Base-by-base conservation (phyloP, 768 basidiomycete species). In the Calocera viscosa region DNA sequence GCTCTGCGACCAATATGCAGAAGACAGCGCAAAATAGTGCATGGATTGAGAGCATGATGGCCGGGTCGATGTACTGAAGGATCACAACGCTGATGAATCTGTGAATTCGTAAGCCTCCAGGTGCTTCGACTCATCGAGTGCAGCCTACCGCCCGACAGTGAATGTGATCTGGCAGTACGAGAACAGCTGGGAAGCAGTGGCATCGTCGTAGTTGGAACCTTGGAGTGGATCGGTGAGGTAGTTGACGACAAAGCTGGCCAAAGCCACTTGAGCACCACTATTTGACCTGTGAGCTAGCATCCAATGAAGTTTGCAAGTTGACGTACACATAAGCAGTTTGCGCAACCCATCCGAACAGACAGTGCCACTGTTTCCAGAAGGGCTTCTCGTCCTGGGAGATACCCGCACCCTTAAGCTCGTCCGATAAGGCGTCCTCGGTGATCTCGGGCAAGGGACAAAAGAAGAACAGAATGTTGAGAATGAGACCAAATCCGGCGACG, bases 141-240 rank as follows among this genome's bases (percentile, higher is more conserved):
- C 17, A 5, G 67, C 78, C 69, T 71, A 83, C 82, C 86, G 79
- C 68, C 83, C 84, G 19, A 83, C 74, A 1, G 85, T 84, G 73
- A 86, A 86, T 17, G 85, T 86, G 73, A 88, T 80, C 71, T 88
- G 84, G 70, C 85, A 88, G 73, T 86, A 85, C 8, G 87, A 89
- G 71, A 88, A 86, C 66, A 89, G 74, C 65, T 84, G 76, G 66
- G 86, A 85, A 43, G 85, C 87, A 68, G 76, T 75, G 2, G 85
- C 75, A 38, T 80, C 76, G 64, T 71, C 72, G 69, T 85, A 80
- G 40, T 83, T 82, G 65, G 87, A 74, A 16, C 81, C 81, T 70
- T 86, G 86, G 43, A 35, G 30, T 8, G 68, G 71, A 69, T 86
- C 86, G n/a, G 78, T 73, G 65, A 89, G 80, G 74, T 82, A 89